Evolutionary conservation across 1,284 basidiomycete species (phyloP).

Genomic region (Boletus semigastroideus): DNA sequence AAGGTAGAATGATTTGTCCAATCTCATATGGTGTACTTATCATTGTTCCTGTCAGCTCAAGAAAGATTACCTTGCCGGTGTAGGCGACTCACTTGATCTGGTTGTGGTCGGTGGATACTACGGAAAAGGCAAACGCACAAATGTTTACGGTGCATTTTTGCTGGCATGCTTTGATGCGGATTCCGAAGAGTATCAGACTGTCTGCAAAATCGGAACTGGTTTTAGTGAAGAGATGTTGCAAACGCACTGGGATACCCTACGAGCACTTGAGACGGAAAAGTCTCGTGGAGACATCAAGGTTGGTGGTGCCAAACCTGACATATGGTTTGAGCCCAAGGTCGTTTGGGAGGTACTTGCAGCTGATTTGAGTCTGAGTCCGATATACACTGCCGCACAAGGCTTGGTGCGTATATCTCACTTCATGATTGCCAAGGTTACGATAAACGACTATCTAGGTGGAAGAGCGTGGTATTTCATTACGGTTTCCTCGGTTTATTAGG

Average conservation of each 20-base stretch:
- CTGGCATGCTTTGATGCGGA: constrained; percentile 94
- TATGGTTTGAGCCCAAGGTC: constrained; percentile 93
- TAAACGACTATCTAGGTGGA: constrained; percentile 57
- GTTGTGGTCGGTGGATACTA: constrained; percentile 97
- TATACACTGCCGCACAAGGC: constrained; percentile 97
- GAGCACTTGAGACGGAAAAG: constrained; percentile 72
- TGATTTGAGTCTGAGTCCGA: constrained; percentile 93
- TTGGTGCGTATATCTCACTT: constrained; percentile 56
- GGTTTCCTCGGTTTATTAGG: constrained; percentile 94
- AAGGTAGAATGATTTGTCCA: constrained; percentile 59
- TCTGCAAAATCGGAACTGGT: constrained; percentile 99
- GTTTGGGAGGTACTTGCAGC: constrained; percentile 99
- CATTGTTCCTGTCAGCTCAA: constrained; percentile 65
- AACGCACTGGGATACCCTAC: constrained; percentile 80
- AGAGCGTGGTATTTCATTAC: constrained; percentile 87
- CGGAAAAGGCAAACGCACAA: constrained; percentile 97
- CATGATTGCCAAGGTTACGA: constrained; percentile 1
- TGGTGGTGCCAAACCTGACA: constrained; percentile 89
- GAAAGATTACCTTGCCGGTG: constrained; percentile 96
- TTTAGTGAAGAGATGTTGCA: constrained; percentile 92
- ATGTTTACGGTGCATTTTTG: constrained; percentile 94
- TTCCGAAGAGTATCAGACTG: constrained; percentile 89
- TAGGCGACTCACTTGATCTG: constrained; percentile 96
- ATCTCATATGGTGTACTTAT: constrained; percentile 4
- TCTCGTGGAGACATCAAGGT: constrained; percentile 78